These are phyloP conservation scores for Verticillium tricorpus DNA, from an alignment of 2,329 filamentous ascomycete species.

Conservation along the genomic window DNA sequence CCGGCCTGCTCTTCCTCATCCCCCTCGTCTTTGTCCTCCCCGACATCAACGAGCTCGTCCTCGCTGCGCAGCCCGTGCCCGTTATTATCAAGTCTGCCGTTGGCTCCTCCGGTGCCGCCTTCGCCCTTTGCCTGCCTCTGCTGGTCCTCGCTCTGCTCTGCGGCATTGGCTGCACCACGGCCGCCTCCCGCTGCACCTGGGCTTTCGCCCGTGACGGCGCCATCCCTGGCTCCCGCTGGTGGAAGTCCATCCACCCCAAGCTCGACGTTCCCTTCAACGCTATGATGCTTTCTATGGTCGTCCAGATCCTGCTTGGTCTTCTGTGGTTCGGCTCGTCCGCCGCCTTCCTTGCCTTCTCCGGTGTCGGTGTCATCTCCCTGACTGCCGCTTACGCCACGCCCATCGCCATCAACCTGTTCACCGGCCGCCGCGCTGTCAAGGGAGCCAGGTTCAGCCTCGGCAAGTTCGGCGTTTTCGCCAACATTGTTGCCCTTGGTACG, in stretches of 20 bases:
- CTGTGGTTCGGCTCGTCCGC: constrained; percentile 66
- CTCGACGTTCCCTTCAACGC: constrained; percentile 65
- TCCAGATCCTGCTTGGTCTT: constrained; percentile 59
- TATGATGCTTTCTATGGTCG: constrained; percentile 66
- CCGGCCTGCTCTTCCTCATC: constrained; percentile 64
- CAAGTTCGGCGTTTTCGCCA: constrained; percentile 54
- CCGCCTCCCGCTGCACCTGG: constrained; percentile 63
- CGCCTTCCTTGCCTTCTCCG: constrained; percentile 70
- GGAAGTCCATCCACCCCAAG: constrained; percentile 56
- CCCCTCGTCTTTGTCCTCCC: constrained; percentile 67
- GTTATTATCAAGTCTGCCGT: constrained; percentile 59
- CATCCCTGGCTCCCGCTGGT: constrained; percentile 57
- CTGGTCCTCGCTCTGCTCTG: constrained; percentile 64
- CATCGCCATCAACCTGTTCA: constrained; percentile 59
- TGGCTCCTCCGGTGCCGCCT: constrained; percentile 55
- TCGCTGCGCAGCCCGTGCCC: constrained; percentile 59
- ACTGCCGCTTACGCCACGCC: constrained; percentile 66
- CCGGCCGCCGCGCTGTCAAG: constrained; percentile 54
- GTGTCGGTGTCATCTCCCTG: constrained; percentile 65
- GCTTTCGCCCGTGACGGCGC: constrained; percentile 68
- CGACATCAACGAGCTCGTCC: constrained; percentile 52
- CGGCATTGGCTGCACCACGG: constrained; percentile 65
- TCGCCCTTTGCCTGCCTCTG: constrained; percentile 59
- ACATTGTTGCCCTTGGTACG: constrained; percentile 60
- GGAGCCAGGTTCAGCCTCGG: constrained; percentile 59